Evolutionary conservation across 305 asterid species (phyloP).

Genomic region (Rubia peregrina): DNA sequence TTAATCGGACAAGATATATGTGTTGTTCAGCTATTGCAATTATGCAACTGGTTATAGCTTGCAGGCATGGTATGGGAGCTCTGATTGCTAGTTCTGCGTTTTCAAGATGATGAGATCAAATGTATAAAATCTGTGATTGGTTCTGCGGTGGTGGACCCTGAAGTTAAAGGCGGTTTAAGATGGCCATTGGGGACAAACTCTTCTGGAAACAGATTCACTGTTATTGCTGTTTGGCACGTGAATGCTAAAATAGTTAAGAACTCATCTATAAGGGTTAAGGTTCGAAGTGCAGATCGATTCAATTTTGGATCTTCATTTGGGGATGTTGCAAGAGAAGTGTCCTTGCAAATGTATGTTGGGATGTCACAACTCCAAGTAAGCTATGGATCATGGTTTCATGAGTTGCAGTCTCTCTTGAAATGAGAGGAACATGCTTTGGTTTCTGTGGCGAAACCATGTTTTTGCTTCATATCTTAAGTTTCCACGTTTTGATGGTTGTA

Average conservation of each 20-base stretch:
- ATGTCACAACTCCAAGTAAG: slow-evolving; percentile 34
- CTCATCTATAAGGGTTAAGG: slow-evolving; percentile 33
- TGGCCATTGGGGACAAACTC: slow-evolving; percentile 44
- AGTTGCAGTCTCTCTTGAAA: too few relatives aligned
- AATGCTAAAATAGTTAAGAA: slow-evolving; percentile 25
- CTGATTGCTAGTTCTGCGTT: slow-evolving; percentile 16
- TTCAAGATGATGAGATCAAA: slow-evolving; percentile 45
- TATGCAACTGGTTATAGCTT: not conserved
- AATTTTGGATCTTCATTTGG: slow-evolving; percentile 37
- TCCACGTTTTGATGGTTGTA: too few relatives aligned
- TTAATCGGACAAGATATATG: not conserved
- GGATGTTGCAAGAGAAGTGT: slow-evolving; percentile 41
- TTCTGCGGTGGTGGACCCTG: slow-evolving; percentile 36
- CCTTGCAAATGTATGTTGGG: slow-evolving; percentile 32
- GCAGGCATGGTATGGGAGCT: too few relatives aligned
- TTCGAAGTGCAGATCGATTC: slow-evolving; percentile 44
- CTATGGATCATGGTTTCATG: not conserved
- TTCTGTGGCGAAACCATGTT: too few relatives aligned
- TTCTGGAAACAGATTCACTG: slow-evolving; percentile 35
- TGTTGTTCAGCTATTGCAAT: not conserved
- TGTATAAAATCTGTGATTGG: slow-evolving; percentile 29
- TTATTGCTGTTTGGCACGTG: slow-evolving; percentile 38
- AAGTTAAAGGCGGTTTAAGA: slow-evolving; percentile 44
- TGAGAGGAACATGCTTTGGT: too few relatives aligned
- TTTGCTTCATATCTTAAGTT: too few relatives aligned